Conservation (phyloP, 371 early-diverging fungal species). For the Rhizomucor miehei region DNA sequence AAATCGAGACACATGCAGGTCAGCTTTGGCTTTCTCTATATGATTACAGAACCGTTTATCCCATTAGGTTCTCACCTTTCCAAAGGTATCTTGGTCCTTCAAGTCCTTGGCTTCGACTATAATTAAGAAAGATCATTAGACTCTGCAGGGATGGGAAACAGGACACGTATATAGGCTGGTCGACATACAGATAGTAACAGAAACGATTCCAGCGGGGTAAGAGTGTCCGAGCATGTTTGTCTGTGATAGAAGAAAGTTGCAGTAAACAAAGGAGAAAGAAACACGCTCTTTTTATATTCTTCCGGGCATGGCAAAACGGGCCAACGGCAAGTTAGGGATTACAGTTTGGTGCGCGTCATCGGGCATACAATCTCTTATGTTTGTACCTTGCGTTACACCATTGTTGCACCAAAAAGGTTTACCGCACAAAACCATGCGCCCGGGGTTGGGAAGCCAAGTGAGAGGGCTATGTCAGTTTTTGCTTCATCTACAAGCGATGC, state of each 20-base stretch:
- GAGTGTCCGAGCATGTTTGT: neutral
- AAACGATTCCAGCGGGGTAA: conserved; percentile 21
- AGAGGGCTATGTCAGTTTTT: too few relatives aligned
- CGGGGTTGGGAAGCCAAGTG: too few relatives aligned
- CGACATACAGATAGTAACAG: conserved; percentile 26
- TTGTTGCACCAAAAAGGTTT: too few relatives aligned
- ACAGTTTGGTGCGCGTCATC: too few relatives aligned
- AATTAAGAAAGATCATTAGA: neutral
- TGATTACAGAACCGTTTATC: neutral
- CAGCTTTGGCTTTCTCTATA: neutral
- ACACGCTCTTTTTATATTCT: too few relatives aligned
- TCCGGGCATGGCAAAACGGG: too few relatives aligned
- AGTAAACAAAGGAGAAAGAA: neutral
- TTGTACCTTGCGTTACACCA: too few relatives aligned
- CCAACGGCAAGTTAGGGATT: too few relatives aligned
- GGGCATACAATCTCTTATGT: too few relatives aligned
- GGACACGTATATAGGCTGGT: neutral
- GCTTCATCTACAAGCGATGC: too few relatives aligned
- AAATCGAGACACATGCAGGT: neutral
- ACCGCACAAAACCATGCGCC: too few relatives aligned
- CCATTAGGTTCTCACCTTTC: conserved; percentile 8
- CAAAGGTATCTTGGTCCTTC: conserved; percentile 26
- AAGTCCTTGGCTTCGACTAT: conserved; percentile 33
- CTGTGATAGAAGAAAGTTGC: neutral
- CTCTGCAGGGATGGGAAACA: neutral